phyloP scores from a whole-genome alignment of 805 yeast species.

The Ogataea dorogensis region DNA sequence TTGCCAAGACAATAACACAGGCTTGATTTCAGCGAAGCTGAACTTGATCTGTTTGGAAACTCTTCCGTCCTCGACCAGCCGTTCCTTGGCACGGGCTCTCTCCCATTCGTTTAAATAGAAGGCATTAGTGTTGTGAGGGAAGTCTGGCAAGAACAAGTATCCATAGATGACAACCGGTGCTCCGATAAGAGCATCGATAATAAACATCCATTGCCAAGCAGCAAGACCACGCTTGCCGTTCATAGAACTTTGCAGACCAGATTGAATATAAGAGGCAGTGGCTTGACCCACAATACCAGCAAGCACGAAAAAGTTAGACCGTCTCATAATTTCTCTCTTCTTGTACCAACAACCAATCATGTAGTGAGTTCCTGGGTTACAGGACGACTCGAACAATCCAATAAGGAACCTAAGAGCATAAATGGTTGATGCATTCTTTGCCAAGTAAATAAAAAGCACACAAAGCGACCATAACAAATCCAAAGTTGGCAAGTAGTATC shows the following conservation, averaged over 20 bases:
- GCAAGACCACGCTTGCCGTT: slow-evolving; percentile 51
- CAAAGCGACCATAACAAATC: slow-evolving; percentile 51
- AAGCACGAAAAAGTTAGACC: slow-evolving; percentile 58
- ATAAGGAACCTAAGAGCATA: slow-evolving; percentile 60
- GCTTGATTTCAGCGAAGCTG: slow-evolving; percentile 38
- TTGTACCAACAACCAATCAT: slow-evolving; percentile 53
- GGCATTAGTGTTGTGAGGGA: slow-evolving; percentile 28
- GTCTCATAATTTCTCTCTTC: slow-evolving; percentile 53
- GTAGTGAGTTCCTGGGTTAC: slow-evolving; percentile 37
- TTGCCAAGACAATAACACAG: slow-evolving; percentile 52
- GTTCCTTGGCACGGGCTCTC: slow-evolving; percentile 23
- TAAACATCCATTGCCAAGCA: slow-evolving; percentile 76
- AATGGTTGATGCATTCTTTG: slow-evolving; percentile 45
- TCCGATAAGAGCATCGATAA: slow-evolving; percentile 61
- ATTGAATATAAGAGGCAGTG: slow-evolving; percentile 62
- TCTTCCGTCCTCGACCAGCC: slow-evolving; percentile 37
- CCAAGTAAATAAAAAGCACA: slow-evolving; percentile 26
- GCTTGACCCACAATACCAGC: slow-evolving; percentile 63
- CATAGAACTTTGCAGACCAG: slow-evolving; percentile 47
- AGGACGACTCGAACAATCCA: slow-evolving; percentile 49
- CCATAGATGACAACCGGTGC: slow-evolving; percentile 60
- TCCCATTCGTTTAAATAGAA: slow-evolving; percentile 23
- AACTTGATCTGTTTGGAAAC: slow-evolving; percentile 27
- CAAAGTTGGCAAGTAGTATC: slow-evolving; percentile 46
- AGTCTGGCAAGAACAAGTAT: slow-evolving; percentile 58